Base-by-base conservation (phyloP, 2,329 filamentous ascomycete genomes). In the Thelonectria rubi region DNA sequence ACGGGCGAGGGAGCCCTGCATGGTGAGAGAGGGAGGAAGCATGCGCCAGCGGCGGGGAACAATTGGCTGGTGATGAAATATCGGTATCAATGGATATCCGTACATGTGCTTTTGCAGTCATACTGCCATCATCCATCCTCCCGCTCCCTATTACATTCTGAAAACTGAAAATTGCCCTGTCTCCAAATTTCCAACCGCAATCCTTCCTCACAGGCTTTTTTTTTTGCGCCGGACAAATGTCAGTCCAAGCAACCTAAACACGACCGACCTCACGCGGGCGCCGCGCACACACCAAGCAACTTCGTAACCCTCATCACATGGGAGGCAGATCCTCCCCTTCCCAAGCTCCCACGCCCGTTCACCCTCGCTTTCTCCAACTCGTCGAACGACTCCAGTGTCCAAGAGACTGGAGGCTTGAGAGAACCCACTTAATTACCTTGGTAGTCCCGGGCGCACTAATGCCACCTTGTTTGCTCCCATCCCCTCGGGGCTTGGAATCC, bases 381-480 rank as follows among this genome's bases (percentile, higher is more conserved):
- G 10, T 11, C 9, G 34, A 15, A 9, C 34, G 34, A 11, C 34
- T 14, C 26, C n/a, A n/a, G n/a, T n/a, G n/a, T n/a, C 47, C 45
- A 46, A 50, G 30, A 43, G 54, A 4, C 21, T 10, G 20, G 18
- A 8, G n/a, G 8, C 26, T 30, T 43, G 46, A 24, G 20, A 43
- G 21, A 59, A 26, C 55, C 56, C 58, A 58, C 58, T 65, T 64
- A 58, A 58, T 58, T 58, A 54, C 59, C 55, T 58, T 58, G 49
- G 54, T 47, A 46, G 59, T 58, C 59, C 54, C 61, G 63, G 66
- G 57, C 65, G 66, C 68, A 69, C 68, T 69, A 69, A 71, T 70
- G 67, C 68, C 67, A 71, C 69, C 69, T 71, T 71, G 69, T 71
- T 71, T 67, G 56, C 61, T 32, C 62, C 50, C 56, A 49, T 55